Evolutionary conservation across 306 rosid genomes (phyloP).

Genomic region (Crotalaria pallida): DNA sequence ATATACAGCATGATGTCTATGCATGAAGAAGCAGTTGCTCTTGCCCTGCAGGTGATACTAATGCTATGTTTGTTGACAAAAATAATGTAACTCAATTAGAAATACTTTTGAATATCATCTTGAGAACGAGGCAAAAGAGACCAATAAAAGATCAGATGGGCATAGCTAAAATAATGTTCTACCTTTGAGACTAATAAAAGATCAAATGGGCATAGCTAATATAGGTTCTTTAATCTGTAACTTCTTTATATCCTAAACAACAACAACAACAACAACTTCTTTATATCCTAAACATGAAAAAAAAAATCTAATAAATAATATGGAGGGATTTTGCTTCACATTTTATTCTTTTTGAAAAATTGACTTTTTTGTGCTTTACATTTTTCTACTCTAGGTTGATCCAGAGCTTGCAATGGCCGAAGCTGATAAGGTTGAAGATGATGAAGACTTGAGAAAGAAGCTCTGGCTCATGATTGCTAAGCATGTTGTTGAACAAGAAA

Average conservation of each 20-base stretch:
- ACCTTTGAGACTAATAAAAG: no score
- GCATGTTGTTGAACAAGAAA: conserved; percentile 92
- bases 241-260: background rate
- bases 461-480: conserved; percentile 98
- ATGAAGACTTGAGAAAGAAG: conserved; percentile 96
- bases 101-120: background rate
- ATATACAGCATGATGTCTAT: conserved; percentile 99
- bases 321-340: background rate
- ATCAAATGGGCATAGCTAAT: no score
- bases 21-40: conserved; percentile 99
- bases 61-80: conserved; percentile 21
- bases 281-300: background rate
- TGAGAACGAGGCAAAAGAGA: no score
- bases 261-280: no score
- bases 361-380: background rate
- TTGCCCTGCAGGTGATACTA: conserved; percentile 77
- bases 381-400: conserved; percentile 65
- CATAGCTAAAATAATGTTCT: no score
- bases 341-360: background rate
- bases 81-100: background rate
- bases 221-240: background rate
- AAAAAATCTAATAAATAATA: background rate
- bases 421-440: conserved; percentile 98
- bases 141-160: no score
- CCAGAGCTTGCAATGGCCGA: conserved; percentile 99